Base-by-base conservation (phyloP, 176 grass and related monocot genomes). In the Olyra latifolia region DNA sequence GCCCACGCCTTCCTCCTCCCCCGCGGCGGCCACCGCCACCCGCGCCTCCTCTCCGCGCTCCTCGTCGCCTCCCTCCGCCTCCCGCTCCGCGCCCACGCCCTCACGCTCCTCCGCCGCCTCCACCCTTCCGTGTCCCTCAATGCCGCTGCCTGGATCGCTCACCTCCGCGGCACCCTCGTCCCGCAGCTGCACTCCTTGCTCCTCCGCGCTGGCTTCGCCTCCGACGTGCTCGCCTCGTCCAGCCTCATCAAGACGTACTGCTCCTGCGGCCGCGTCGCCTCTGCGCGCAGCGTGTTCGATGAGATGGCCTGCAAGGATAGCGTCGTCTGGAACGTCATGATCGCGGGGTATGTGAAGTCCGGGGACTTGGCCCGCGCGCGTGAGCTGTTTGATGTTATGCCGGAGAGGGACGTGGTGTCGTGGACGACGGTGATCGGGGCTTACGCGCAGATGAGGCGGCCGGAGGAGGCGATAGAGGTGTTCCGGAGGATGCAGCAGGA, bases 401-500 rank as follows among this genome's bases (percentile, higher is more conserved):
- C 94, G 4, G 71, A 78, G 20, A 85, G 84, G 76, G 89, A 97
- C 60, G 83, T 93, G 41, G 83, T 93, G 20, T 87, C 91, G 0
- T 93, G 94, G 91, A 97, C 94, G 15, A 93, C 81, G 2, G 6
- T 93, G 67, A 89, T 97, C 4, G 86, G 79, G 55, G 88, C 88
- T 0, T 91, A 89, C 32, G 80, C 62, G 6, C 77, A 89, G 80
- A 79, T 84, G 83, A 93, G 58, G 43, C 73, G 32, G 28, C 82
- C 91, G 8, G 88, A 85, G 44, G 88, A 93, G 60, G 91, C 91
- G 0, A 41, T 97, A 0, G 74, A 85, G 29, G 56, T 97, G 47
- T 97, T 97, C 25, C 90, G 80, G 53, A 91, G 84, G 74, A 97
- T 97, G 93, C 93, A 97, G 69, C 28, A 89, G 41, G 93, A 95